phyloP scores from a whole-genome alignment of 2,329 filamentous ascomycete species.

The Alternaria solani region DNA sequence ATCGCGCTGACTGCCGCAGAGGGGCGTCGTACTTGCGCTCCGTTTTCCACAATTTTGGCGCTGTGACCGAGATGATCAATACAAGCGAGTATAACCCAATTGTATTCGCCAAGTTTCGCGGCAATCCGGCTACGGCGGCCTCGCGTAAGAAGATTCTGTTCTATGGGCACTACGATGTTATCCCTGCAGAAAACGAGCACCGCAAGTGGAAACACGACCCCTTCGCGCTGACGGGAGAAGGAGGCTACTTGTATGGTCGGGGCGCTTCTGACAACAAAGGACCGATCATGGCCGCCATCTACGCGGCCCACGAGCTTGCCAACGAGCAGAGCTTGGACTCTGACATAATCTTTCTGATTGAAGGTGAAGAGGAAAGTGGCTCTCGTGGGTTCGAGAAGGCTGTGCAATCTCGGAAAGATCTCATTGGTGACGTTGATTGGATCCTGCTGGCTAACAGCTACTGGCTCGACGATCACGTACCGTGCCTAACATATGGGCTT shows the following conservation, averaged over 20 bases:
- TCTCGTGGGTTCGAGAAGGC: slow-evolving; percentile 89
- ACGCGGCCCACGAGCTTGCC: slow-evolving; percentile 88
- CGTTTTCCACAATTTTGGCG: slow-evolving; percentile 91
- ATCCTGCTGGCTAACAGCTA: slow-evolving; percentile 97
- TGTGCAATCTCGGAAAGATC: slow-evolving; percentile 77
- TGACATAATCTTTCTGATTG: slow-evolving; percentile 92
- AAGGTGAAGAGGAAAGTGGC: slow-evolving; percentile 95
- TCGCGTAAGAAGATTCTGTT: slow-evolving; percentile 88
- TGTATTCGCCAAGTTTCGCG: slow-evolving; percentile 88
- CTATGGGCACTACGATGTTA: slow-evolving; percentile 98
- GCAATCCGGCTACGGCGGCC: slow-evolving; percentile 70
- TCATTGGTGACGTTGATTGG: slow-evolving; percentile 92
- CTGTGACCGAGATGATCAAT: slow-evolving; percentile 81
- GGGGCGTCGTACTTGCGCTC: slow-evolving; percentile 90
- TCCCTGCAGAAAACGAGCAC: slow-evolving; percentile 83
- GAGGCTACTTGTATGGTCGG: slow-evolving; percentile 92
- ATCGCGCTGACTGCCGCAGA: slow-evolving; percentile 88
- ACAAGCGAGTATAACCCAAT: slow-evolving; percentile 88
- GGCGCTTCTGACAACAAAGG: slow-evolving; percentile 99
- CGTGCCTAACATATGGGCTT: slow-evolving; percentile 92
- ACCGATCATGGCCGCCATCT: slow-evolving; percentile 90
- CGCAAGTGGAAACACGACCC: slow-evolving; percentile 88
- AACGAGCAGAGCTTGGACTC: slow-evolving; percentile 84
- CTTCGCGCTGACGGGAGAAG: slow-evolving; percentile 86
- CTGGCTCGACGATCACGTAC: slow-evolving; percentile 95